Base-by-base conservation (phyloP, 1,284 basidiomycete species). In the Cutaneotrichosporon sp. region DNA sequence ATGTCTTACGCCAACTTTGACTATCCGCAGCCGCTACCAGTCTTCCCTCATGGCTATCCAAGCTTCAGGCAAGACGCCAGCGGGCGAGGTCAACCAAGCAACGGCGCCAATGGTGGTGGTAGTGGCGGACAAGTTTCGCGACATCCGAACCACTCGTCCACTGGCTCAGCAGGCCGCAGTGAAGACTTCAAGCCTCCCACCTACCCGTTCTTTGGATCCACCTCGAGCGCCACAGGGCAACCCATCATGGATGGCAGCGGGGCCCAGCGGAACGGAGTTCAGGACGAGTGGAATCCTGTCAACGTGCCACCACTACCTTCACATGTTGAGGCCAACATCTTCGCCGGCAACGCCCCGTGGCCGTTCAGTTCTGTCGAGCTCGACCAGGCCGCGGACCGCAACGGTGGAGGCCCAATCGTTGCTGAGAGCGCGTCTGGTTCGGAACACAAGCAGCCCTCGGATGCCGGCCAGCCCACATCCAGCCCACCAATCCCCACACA, bases 11-110 rank as follows among this genome's bases (percentile, higher is more conserved):
- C 16, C 49, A 46, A 46, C 42, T 60, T 38, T 34, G 49, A 52
- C 34, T 38, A 52, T n/a, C 40, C 34, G 11, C 31, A 60, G 21
- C 18, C 42, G 6, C 38, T 53, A 5, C 57, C 62, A 2, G 11
- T 58, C 40, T 63, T 63, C 31, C 62, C 62, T 14, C 56, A 55
- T 42, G 62, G 62, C 30, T 63, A 62, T 26, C 61, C 61, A 18
- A 18, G 32, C 6, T 40, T 62, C 36, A 22, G 30, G 30, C 5
- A 13, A 7, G n/a, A 52, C 30, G 5, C 30, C 10, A 13, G 6
- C 5, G 31, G 30, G 13, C 30, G 31, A 36, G 53, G 32, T 11
- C 53, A 34, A 22, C 10, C 14, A 18, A 14, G 14, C 40, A 57
- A 21, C 56, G 11, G 11, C 22, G 40, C 9, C 38, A 57, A 57